These are phyloP conservation scores for Phytophthora ramorum DNA, from an alignment of 352 stramenopile genomes.

Conservation along the genomic window DNA sequence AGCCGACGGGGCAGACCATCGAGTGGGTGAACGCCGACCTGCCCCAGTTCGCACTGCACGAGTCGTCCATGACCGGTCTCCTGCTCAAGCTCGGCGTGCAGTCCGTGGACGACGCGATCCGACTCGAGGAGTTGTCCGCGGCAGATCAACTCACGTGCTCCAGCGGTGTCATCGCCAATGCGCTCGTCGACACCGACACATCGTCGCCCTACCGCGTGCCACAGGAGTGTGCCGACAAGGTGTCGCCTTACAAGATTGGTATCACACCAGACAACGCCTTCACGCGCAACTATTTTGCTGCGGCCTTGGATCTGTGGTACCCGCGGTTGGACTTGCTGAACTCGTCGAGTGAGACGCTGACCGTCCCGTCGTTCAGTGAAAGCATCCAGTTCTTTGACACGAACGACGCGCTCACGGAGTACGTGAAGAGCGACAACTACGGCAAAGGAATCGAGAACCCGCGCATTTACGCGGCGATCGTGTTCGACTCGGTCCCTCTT, in stretches of 20 bases:
- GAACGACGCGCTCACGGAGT: slow-evolving; percentile 46
- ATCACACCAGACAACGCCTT: slow-evolving; percentile 62
- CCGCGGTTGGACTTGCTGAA: slow-evolving; percentile 54
- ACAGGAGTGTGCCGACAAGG: slow-evolving; percentile 40
- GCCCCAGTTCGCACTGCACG: slow-evolving; percentile 50
- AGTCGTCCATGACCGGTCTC: slow-evolving; percentile 59
- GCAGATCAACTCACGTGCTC: slow-evolving; percentile 36
- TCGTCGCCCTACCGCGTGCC: slow-evolving; percentile 47
- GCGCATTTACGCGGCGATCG: slow-evolving; percentile 57
- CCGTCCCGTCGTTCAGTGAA: slow-evolving; percentile 54
- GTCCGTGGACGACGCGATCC: slow-evolving; percentile 49
- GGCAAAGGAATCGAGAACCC: slow-evolving; percentile 49
- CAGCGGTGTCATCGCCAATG: slow-evolving; percentile 36
- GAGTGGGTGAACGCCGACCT: slow-evolving; percentile 41
- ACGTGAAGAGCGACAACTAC: slow-evolving; percentile 52
- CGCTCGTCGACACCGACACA: slow-evolving; percentile 41
- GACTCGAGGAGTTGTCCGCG: slow-evolving; percentile 48
- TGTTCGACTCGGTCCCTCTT: slow-evolving; percentile 54
- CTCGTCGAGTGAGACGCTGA: slow-evolving; percentile 34
- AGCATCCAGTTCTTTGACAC: slow-evolving; percentile 59
- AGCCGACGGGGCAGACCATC: slow-evolving; percentile 36
- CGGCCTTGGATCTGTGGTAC: slow-evolving; percentile 61
- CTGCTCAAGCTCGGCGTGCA: slow-evolving; percentile 53
- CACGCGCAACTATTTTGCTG: slow-evolving; percentile 63
- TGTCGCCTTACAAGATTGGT: slow-evolving; percentile 66